Percentiles rank a stretch among this genome's conserved stretches.
Conservation (phyloP, 768 basidiomycete genomes). For the Phaffia tasmanica region DNA sequence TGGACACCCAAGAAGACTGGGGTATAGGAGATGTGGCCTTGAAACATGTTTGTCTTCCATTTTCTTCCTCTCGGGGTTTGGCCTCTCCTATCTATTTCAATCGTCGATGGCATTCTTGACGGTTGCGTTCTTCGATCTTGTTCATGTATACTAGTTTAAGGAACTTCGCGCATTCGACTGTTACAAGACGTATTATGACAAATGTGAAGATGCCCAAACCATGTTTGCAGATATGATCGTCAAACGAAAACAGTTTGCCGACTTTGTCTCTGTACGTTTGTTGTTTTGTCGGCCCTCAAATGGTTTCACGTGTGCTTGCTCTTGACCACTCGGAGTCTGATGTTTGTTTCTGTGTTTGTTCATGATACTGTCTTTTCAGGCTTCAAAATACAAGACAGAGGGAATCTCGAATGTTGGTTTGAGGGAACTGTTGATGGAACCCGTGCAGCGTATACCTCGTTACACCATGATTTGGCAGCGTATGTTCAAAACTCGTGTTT, state of each 20-base stretch:
- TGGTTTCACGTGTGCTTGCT: neutral
- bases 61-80: neutral
- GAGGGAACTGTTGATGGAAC: slow-evolving; percentile 54
- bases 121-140: neutral
- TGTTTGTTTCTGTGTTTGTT: too few species aligned
- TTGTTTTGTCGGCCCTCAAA: neutral
- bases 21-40: slow-evolving; percentile 22
- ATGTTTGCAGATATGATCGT: slow-evolving; percentile 74
- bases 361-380: neutral
- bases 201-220: slow-evolving; percentile 80
- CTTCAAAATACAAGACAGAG: slow-evolving; percentile 50
- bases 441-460: slow-evolving; percentile 87
- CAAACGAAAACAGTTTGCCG: slow-evolving; percentile 66
- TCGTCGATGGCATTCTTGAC: neutral
- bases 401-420: slow-evolving; percentile 22
- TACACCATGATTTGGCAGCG: slow-evolving; percentile 81
- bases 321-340: neutral
- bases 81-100: neutral
- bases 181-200: slow-evolving; percentile 81
- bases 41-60: neutral
- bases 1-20: slow-evolving; percentile 46
- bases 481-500: slow-evolving; percentile 30
- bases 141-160: slow-evolving; percentile 48
- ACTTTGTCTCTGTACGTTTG: slow-evolving; percentile 69
- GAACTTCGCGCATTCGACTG: slow-evolving; percentile 74